Conservation (phyloP, 1,284 basidiomycete species). For the Boletellus deceptivus region DNA sequence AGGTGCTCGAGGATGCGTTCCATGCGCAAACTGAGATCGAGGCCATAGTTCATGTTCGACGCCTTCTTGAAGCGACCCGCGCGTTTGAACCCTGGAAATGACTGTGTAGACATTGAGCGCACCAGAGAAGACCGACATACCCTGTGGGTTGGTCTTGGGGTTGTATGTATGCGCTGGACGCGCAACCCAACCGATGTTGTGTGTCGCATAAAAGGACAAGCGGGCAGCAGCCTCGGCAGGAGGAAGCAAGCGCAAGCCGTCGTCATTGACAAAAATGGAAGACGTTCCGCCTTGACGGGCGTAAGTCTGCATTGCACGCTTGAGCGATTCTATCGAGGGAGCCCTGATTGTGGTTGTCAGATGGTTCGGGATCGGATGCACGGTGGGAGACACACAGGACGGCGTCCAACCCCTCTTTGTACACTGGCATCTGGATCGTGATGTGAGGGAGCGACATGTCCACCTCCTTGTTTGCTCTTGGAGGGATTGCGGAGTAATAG, state of each 20-base stretch:
- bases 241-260: conserved; percentile 66
- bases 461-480: conserved; percentile 58
- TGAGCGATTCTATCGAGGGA: conserved; percentile 77
- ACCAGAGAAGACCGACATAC: conserved; percentile 1
- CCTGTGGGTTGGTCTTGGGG: conserved; percentile 35
- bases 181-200: conserved; percentile 82
- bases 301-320: conserved; percentile 85
- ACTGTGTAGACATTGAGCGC: background rate
- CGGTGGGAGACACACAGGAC: conserved; percentile 54
- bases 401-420: conserved; percentile 70
- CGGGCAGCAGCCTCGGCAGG: conserved; percentile 62
- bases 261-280: conserved; percentile 74
- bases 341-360: conserved; percentile 39
- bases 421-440: conserved; percentile 78
- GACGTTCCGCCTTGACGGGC: conserved; percentile 80
- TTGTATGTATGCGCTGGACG: conserved; percentile 65
- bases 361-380: conserved; percentile 2
- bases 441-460: conserved; percentile 67
- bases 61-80: conserved; percentile 92
- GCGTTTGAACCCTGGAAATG: conserved; percentile 60
- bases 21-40: conserved; percentile 67
- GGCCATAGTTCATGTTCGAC: conserved; percentile 86
- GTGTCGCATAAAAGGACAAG: conserved; percentile 73
- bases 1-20: conserved; percentile 44
- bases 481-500: conserved; percentile 65